Evolutionary conservation across 1,139 yeast species (phyloP).

Genomic region (Insectozyma bohioensis): DNA sequence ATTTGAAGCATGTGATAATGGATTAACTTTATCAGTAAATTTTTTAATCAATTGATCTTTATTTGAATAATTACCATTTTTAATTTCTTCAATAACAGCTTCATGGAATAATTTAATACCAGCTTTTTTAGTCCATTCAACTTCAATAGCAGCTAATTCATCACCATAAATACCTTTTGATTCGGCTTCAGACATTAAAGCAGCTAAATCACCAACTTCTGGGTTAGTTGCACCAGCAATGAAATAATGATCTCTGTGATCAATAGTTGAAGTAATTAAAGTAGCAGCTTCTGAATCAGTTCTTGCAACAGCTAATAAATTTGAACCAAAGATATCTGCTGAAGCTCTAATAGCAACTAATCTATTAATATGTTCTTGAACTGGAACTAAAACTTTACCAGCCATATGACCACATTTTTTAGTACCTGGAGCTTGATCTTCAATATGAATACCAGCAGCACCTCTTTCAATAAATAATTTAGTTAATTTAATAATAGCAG

Average conservation of each 20-base stretch:
- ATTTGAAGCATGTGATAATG: constrained; percentile 73
- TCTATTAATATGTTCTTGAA: constrained; percentile 94
- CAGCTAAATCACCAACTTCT: constrained; percentile 68
- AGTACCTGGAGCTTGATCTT: constrained; percentile 98
- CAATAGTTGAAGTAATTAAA: constrained; percentile 88
- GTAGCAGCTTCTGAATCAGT: constrained; percentile 98
- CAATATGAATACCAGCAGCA: constrained; percentile 98
- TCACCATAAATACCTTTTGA: constrained; percentile 68
- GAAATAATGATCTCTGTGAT: constrained; percentile 91
- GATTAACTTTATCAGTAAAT: constrained; percentile 70
- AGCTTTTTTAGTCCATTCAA: constrained; percentile 81
- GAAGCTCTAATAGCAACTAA: constrained; percentile 92
- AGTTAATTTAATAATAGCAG: constrained; percentile 93
- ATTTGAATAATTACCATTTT: constrained; percentile 57
- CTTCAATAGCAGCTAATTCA: constrained; percentile 70
- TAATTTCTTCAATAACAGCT: constrained; percentile 85
- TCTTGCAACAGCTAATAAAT: constrained; percentile 86
- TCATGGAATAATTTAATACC: constrained; percentile 87
- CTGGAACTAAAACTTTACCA: constrained; percentile 96
- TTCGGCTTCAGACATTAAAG: constrained; percentile 83
- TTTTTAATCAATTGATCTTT: constrained; percentile 64
- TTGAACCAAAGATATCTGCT: constrained; percentile 90
- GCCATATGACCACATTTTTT: constrained; percentile 99
- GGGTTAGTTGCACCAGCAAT: constrained; percentile 91
- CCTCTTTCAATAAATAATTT: constrained; percentile 97